Percentiles rank a stretch among this genome's conserved stretches.
Conservation (phyloP, 2,329 filamentous ascomycete species). For the Anisogramma anomala region DNA sequence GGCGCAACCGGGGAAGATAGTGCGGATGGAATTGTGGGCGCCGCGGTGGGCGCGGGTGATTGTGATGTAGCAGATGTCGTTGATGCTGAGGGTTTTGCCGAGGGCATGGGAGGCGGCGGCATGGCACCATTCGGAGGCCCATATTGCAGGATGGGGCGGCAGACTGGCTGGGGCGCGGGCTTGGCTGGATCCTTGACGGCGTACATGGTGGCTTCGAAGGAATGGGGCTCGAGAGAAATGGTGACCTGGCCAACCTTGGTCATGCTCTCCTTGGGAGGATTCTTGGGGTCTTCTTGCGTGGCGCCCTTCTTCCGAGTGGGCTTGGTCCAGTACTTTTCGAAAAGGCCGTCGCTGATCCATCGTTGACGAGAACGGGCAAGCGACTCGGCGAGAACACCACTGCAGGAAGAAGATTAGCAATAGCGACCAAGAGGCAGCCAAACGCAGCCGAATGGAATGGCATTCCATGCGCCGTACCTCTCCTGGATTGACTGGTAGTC, state of each 20-base stretch:
- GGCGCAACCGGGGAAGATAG: conserved; percentile 11
- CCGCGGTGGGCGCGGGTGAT: conserved; percentile 14
- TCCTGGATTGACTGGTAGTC: conserved; percentile 67
- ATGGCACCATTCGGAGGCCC: conserved; percentile 52
- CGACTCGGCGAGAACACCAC: conserved; percentile 64
- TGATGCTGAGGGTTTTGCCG: conserved; percentile 17
- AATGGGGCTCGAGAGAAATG: conserved; percentile 68
- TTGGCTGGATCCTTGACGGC: conserved; percentile 55
- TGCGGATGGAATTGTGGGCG: conserved; percentile 15
- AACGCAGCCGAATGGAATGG: too few species aligned
- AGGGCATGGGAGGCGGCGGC: conserved; percentile 36
- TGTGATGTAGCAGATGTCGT: conserved; percentile 18
- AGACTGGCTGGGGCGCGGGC: conserved; percentile 27
- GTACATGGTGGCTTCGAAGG: conserved; percentile 65
- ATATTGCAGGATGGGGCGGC: conserved; percentile 52
- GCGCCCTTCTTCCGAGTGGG: conserved; percentile 57
- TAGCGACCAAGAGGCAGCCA: too few species aligned
- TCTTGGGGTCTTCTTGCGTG: conserved; percentile 50
- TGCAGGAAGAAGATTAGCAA: conserved; percentile 23
- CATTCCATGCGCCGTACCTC: conserved; percentile 39
- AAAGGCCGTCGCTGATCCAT: conserved; percentile 62
- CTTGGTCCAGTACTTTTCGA: conserved; percentile 70
- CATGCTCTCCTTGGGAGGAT: conserved; percentile 61
- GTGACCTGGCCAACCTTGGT: conserved; percentile 60
- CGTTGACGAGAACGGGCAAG: conserved; percentile 59